Base-by-base conservation (phyloP, 495 filamentous ascomycete genomes). In the Daldinia loculata region DNA sequence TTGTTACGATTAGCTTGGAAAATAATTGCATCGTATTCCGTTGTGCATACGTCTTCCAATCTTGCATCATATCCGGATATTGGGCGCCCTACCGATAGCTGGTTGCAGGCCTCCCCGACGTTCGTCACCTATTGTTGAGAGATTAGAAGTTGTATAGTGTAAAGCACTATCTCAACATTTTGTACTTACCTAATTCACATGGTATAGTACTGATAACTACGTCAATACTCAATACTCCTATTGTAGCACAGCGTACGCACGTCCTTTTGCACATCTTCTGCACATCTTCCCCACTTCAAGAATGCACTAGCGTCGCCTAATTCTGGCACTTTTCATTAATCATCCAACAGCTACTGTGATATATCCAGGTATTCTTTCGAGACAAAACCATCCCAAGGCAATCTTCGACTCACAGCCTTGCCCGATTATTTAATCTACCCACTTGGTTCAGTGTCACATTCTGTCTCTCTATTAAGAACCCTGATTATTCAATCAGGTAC, bases 341-440 rank as follows among this genome's bases (percentile, higher is more conserved):
- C 56, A 67, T 60, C 43, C 29, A 57, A 27, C 56, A 56, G 26
- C 27, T 22, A 26, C 30, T 19, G 14, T 22, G 19, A 24, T 22
- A 12, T 48, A 30, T 9, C n/a, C 43, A 15, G 29, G 26, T 5
- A 32, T 57, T 57, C 48, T 55, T 65, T 67, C 52, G 52, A 66
- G 69, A 69, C 69, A 67, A 41, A 50, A 27, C 59, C 27, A 60
- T 53, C 51, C 41, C 66, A 65, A 68, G 64, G 24, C 41, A 55
- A 59, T 63, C 59, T 38, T 60, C 69, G 55, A 66, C 48, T 67
- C 43, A 45, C 62, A 67, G 59, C 58, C 69, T 60, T 67, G 67
- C 60, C 43, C 19, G 41, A 57, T 62, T 56, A 38, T 51, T 51
- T 27, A 53, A 55, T 34, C 55, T 38, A 59, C 55, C 60, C 45